A percentile compares a stretch with the other conserved stretches of the same genome.
Evolutionary conservation across 1,284 basidiomycete species (phyloP).

Genomic region (Wolfiporia cocos): DNA sequence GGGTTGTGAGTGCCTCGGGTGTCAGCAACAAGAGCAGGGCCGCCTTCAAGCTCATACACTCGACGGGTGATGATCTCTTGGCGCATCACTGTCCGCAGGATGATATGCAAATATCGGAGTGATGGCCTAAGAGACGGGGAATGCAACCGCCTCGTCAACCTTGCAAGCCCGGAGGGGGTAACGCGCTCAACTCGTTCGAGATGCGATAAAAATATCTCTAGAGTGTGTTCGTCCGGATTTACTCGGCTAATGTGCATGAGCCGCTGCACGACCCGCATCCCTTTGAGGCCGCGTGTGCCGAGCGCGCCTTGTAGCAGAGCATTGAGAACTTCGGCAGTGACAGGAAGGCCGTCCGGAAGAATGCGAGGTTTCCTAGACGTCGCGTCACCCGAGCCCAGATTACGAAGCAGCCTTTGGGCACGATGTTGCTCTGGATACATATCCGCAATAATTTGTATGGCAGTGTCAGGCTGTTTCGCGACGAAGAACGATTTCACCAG

Average conservation of each 20-base stretch:
- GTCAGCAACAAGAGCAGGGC: background rate
- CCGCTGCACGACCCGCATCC: constrained; percentile 36
- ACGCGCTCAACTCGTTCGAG: constrained; percentile 36
- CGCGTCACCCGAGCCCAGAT: constrained; percentile 12
- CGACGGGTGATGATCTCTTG: constrained; percentile 17
- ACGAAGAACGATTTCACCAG: constrained; percentile 51
- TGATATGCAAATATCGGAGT: constrained; percentile 32
- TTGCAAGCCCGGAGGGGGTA: constrained; percentile 39
- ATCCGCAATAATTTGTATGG: constrained; percentile 41
- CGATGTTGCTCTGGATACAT: constrained; percentile 31
- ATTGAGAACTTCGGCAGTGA: constrained; percentile 53
- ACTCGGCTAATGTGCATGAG: constrained; percentile 49
- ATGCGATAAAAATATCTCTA: constrained; percentile 47
- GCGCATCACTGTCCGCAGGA: constrained; percentile 42
- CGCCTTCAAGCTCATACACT: too few relatives aligned
- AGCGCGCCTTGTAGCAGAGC: constrained; percentile 46
- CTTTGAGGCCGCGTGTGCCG: constrained; percentile 38
- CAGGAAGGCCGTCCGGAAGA: too few relatives aligned
- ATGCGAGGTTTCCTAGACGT: constrained; percentile 9
- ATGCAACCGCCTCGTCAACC: constrained; percentile 38
- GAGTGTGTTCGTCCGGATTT: constrained; percentile 43
- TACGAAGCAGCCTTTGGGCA: constrained; percentile 19
- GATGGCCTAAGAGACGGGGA: constrained; percentile 34
- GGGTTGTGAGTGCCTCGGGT: background rate
- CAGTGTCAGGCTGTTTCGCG: constrained; percentile 37